Conservation (phyloP, 352 stramenopile genomes). For the Pythium utonaiense region DNA sequence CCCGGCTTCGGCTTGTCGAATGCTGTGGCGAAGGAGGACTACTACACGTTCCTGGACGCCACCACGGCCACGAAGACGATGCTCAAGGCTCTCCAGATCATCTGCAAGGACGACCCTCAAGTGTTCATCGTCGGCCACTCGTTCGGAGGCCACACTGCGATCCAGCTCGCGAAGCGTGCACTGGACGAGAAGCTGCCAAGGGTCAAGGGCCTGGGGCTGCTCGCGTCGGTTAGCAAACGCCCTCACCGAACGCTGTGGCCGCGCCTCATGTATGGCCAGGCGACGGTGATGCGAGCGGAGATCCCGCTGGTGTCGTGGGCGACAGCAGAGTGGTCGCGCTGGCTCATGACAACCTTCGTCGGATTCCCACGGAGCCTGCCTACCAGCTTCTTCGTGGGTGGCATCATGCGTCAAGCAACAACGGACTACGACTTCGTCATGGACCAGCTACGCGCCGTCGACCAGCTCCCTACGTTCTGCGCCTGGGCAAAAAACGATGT, state of each 20-base stretch:
- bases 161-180: slow-evolving; percentile 6
- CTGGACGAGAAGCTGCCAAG: not conserved
- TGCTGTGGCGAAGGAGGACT: not conserved
- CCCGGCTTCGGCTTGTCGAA: slow-evolving; percentile 3
- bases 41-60: slow-evolving; percentile 1
- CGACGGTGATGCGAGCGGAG: slow-evolving; percentile 3
- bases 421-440: slow-evolving; percentile 21
- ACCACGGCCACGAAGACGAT: not conserved
- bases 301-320: slow-evolving; percentile 11
- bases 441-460: not conserved
- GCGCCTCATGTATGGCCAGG: not conserved
- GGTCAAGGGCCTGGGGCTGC: slow-evolving; percentile 16
- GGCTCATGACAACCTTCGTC: slow-evolving; percentile 12
- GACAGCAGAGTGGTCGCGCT: slow-evolving; percentile 1
- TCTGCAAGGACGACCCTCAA: slow-evolving; percentile 15
- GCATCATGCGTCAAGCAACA: slow-evolving; percentile 13
- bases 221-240: slow-evolving; percentile 13
- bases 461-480: slow-evolving; percentile 31
- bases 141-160: slow-evolving; percentile 27
- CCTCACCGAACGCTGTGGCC: slow-evolving; percentile 15
- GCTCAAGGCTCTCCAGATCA: not conserved
- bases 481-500: slow-evolving; percentile 27
- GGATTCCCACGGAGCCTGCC: slow-evolving; percentile 13
- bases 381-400: slow-evolving; percentile 13
- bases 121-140: slow-evolving; percentile 30